A percentile compares a stretch with the other conserved stretches of the same genome.
Conservation (phyloP, 108 stramenopile species). For the Cyclostephanos tholiformis region DNA sequence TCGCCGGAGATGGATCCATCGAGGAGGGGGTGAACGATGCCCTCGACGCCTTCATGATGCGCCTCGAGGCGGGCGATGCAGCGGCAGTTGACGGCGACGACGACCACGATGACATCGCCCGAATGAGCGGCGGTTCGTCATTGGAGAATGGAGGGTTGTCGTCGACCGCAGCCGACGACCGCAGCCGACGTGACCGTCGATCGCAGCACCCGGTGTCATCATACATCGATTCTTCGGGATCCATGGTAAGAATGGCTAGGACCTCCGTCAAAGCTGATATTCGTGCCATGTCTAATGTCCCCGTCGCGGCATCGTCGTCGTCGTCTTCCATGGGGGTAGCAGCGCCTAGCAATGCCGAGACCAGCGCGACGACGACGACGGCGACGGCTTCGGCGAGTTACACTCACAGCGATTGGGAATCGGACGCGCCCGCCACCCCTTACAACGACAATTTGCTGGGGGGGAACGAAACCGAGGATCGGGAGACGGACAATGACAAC, state of each 20-base stretch:
- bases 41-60: constrained; percentile 86
- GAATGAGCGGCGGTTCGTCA: constrained; percentile 15
- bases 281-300: constrained; percentile 9
- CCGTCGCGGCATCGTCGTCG: constrained; percentile 27
- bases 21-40: constrained; percentile 61
- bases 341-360: background rate
- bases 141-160: constrained; percentile 47
- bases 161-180: no score
- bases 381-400: constrained; percentile 38
- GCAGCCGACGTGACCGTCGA: no score
- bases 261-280: constrained; percentile 13
- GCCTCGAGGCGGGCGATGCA: constrained; percentile 68
- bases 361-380: constrained; percentile 18
- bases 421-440: constrained; percentile 45
- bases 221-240: constrained; percentile 45
- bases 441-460: background rate
- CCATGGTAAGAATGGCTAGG: constrained; percentile 28
- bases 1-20: background rate
- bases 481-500: constrained; percentile 35
- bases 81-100: constrained; percentile 56
- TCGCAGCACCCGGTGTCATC: constrained; percentile 17
- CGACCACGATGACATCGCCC: constrained; percentile 9
- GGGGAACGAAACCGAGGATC: constrained; percentile 31
- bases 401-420: constrained; percentile 78
- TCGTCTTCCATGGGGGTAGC: constrained; percentile 16